Evolutionary conservation across 1,284 basidiomycete genomes (phyloP).

Genomic region (Naganishia albida): DNA sequence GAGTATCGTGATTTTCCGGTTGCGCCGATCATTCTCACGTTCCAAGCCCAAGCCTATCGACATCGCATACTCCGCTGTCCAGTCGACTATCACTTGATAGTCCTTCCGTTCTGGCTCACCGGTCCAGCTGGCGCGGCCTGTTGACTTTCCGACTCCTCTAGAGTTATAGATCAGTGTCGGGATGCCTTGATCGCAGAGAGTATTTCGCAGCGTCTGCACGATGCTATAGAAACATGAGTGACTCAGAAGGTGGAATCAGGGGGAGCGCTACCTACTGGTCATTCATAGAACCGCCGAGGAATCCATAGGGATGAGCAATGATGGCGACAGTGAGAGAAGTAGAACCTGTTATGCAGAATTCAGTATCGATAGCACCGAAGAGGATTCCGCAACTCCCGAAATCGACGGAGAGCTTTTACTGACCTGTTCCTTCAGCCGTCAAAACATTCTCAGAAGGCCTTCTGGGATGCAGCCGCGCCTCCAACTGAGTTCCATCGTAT

Average conservation of each 20-base stretch:
- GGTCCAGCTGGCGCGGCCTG: conserved; percentile 28
- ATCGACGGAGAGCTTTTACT: no score
- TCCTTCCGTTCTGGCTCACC: conserved; percentile 30
- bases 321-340: conserved; percentile 1
- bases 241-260: not conserved
- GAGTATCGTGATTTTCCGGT: not conserved
- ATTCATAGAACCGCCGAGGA: conserved; percentile 29
- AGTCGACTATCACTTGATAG: conserved; percentile 26
- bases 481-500: not conserved
- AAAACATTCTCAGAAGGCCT: no score
- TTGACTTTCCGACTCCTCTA: conserved; percentile 27
- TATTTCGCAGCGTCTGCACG: conserved; percentile 9
- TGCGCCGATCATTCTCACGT: not conserved
- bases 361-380: not conserved
- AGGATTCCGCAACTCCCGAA: no score
- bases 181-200: conserved; percentile 4
- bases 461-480: conserved; percentile 1
- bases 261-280: conserved; percentile 24
- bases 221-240: conserved; percentile 16
- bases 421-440: no score
- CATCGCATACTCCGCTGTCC: not conserved
- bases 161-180: conserved; percentile 30
- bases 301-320: conserved; percentile 32
- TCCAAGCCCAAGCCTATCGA: no score
- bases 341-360: not conserved